phyloP scores from a whole-genome alignment of 495 filamentous ascomycete species.

The Annulohypoxylon moriforme region DNA sequence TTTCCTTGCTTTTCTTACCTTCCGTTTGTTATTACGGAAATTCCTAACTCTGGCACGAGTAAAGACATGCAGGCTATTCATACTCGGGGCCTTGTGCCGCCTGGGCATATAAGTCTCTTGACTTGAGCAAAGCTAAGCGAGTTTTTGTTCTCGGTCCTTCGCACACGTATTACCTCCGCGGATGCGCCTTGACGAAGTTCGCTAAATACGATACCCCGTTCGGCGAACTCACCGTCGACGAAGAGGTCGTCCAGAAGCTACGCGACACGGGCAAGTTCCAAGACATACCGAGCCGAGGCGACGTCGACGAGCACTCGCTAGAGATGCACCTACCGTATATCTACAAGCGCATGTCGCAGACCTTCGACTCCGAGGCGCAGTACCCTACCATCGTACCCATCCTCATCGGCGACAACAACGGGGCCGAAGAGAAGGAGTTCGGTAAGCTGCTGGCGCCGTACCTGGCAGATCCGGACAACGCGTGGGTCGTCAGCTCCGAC shows the following conservation, averaged over 20 bases:
- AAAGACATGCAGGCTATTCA: slow-evolving; percentile 92
- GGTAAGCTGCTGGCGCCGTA: slow-evolving; percentile 82
- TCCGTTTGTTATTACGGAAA: slow-evolving; percentile 18
- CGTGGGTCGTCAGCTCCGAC: slow-evolving; percentile 91
- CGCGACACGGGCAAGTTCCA: slow-evolving; percentile 72
- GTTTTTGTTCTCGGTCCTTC: slow-evolving; percentile 96
- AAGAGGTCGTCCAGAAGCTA: slow-evolving; percentile 70
- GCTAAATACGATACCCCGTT: slow-evolving; percentile 86
- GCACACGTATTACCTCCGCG: slow-evolving; percentile 83
- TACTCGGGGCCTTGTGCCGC: slow-evolving; percentile 96
- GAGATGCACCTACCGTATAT: slow-evolving; percentile 98
- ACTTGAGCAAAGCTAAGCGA: slow-evolving; percentile 82
- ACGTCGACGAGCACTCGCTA: slow-evolving; percentile 92
- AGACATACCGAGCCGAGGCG: slow-evolving; percentile 74
- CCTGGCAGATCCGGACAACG: slow-evolving; percentile 76
- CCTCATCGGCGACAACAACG: slow-evolving; percentile 81
- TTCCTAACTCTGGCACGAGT: slow-evolving; percentile 20
- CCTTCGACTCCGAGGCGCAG: slow-evolving; percentile 56
- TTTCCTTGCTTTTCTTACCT: not conserved
- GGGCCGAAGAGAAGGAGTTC: slow-evolving; percentile 72
- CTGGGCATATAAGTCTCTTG: slow-evolving; percentile 92
- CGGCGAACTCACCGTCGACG: slow-evolving; percentile 81
- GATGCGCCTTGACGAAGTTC: slow-evolving; percentile 80
- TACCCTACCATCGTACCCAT: slow-evolving; percentile 87
- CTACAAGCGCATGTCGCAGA: slow-evolving; percentile 79